Evolutionary conservation across 2,329 filamentous ascomycete genomes (phyloP), one percentile per base, ranked within the genome.

Genomic region (Alternaria brassicae): DNA sequence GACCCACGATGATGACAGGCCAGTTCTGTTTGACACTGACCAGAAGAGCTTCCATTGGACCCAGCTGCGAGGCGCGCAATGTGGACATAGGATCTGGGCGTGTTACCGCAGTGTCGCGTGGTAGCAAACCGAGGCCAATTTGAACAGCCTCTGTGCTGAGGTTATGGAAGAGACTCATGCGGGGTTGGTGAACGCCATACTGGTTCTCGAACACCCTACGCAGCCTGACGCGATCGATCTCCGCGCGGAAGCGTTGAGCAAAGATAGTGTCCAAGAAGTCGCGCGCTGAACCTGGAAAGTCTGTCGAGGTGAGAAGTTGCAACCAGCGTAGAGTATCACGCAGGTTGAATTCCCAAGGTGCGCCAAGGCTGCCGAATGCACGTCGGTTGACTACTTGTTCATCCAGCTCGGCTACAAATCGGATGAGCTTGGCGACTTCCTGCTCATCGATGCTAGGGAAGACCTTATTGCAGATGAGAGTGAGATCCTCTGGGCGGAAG

Each of bases 271-370:
- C 86, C 15, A 96, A 82, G 76, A 96, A 96, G 73, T 96, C 90
- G 48, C 86, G 83, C 7, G 87, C 83, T 30, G 81, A 81, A 2
- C 86, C 86, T 25, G 85, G 84, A 25, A 83, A 79, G 41, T 89
- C 83, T 1, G 83, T 74, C 0, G 86, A 86, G 10, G 85, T 84
- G 30, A 91, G 81, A 13, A 98, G 79, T 66, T 91, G 86, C 47
- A 97, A 81, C 94, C 94, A 98, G 61, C 94, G 86, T 55, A 95
- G 86, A 3, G 92, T 91, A 76, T 98, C 94, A 76, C 93, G 89
- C 64, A 99, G 81, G 71, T 97, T 99, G 75, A 97, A 95, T 73
- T 97, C 95, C 95, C 93, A 99, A 1, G 96, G 95, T 6, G 90
- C 91, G 42, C 88, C 88, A 39, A 82, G 75, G 12, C 79, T 77